Evolutionary conservation across 2,329 filamentous ascomycete species (phyloP).

Genomic region (Eurotiales sp.): DNA sequence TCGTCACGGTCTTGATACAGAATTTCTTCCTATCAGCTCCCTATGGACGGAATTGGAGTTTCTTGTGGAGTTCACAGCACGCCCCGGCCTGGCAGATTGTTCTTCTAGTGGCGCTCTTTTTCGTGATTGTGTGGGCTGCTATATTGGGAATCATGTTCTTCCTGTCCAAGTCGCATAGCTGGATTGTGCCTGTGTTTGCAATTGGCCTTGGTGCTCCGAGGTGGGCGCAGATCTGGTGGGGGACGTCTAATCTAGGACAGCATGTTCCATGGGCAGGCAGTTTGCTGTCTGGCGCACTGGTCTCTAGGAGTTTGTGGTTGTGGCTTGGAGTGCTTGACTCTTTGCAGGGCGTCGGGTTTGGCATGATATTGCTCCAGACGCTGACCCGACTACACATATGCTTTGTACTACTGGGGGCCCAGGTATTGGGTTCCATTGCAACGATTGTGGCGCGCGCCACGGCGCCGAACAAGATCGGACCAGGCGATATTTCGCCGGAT

Average conservation of each 20-base stretch:
- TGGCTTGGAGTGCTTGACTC: constrained; percentile 65
- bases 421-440: constrained; percentile 59
- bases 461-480: constrained; percentile 59
- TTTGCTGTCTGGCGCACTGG: constrained; percentile 52
- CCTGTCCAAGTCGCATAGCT: constrained; percentile 59
- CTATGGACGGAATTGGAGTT: constrained; percentile 65
- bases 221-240: constrained; percentile 68
- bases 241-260: constrained; percentile 55
- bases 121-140: constrained; percentile 55
- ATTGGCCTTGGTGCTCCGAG: constrained; percentile 62
- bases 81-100: constrained; percentile 55
- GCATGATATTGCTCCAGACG: constrained; percentile 65
- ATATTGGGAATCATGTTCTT: constrained; percentile 33
- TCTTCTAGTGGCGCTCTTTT: constrained; percentile 47
- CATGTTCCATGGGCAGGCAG: constrained; percentile 62
- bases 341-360: constrained; percentile 63
- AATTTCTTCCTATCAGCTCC: constrained; percentile 65
- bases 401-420: constrained; percentile 57
- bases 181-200: constrained; percentile 65
- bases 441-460: constrained; percentile 61
- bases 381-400: constrained; percentile 62
- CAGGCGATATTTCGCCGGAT: constrained; percentile 61
- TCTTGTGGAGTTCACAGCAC: constrained; percentile 57
- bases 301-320: constrained; percentile 59
- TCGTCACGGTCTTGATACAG: constrained; percentile 60